Evolutionary conservation across 164 flowering plant genomes (phyloP).

Genomic region (Echeveria elegans): DNA sequence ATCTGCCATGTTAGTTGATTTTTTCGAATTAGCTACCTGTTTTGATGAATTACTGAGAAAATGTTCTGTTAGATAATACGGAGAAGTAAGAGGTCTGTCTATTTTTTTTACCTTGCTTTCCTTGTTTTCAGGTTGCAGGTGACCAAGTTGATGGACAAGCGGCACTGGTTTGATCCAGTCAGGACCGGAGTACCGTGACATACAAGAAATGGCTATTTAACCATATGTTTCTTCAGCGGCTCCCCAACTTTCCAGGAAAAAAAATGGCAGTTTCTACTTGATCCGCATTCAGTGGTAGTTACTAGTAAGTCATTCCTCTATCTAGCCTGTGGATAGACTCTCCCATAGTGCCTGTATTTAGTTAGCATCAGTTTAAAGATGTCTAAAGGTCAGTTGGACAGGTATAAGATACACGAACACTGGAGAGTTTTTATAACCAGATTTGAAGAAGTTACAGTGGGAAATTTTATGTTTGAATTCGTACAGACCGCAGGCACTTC

Average conservation of each 20-base stretch:
- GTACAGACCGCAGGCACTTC: not conserved
- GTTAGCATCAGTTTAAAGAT: not conserved
- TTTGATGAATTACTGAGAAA: not conserved
- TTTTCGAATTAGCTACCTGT: conserved; percentile 9
- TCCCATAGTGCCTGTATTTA: not conserved
- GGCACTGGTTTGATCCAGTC: conserved; percentile 1
- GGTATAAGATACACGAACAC: too few relatives aligned
- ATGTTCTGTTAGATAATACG: not conserved
- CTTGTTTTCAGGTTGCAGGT: not conserved
- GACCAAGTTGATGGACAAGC: not conserved
- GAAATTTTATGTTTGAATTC: too few relatives aligned
- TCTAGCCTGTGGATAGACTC: not conserved
- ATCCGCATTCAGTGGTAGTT: not conserved
- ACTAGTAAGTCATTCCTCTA: not conserved
- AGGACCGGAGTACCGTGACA: not conserved
- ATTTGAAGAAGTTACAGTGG: not conserved
- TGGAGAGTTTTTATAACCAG: too few relatives aligned
- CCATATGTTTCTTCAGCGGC: not conserved
- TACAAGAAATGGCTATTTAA: not conserved
- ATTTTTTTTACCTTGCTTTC: not conserved
- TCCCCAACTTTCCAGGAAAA: not conserved
- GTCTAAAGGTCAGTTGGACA: too few relatives aligned
- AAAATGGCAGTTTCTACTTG: not conserved
- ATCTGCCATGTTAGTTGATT: conserved; percentile 9
- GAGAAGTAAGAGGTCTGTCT: not conserved